These are phyloP conservation scores for Coprinopsis cinerea DNA, from an alignment of 768 basidiomycete species.

Conservation along the genomic window DNA sequence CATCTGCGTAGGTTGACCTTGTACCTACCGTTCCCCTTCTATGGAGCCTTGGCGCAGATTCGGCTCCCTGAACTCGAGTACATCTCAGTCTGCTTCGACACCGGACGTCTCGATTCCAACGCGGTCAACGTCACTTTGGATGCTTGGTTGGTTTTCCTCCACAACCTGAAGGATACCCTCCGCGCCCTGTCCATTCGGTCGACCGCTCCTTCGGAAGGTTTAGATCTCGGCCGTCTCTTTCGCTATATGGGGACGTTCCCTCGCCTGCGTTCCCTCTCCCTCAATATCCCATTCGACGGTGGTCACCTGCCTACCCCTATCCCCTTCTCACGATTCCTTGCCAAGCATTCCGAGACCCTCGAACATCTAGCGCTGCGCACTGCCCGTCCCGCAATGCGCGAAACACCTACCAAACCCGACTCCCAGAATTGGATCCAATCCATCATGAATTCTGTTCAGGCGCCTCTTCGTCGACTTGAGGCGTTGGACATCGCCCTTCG, in stretches of 20 bases:
- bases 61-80: slow-evolving; percentile 28
- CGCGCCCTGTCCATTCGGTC: slow-evolving; percentile 31
- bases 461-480: slow-evolving; percentile 27
- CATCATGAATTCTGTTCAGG: slow-evolving; percentile 24
- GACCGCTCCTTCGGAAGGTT: slow-evolving; percentile 28
- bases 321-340: slow-evolving; percentile 29
- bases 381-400: slow-evolving; percentile 20
- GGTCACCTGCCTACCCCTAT: slow-evolving; percentile 30
- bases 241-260: slow-evolving; percentile 31
- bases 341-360: slow-evolving; percentile 28
- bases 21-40: slow-evolving; percentile 32
- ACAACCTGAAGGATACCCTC: slow-evolving; percentile 35
- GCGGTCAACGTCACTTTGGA: slow-evolving; percentile 33
- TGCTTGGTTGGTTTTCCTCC: slow-evolving; percentile 34
- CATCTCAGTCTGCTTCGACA: slow-evolving; percentile 31
- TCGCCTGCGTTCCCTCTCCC: slow-evolving; percentile 28
- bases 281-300: slow-evolving; percentile 43
- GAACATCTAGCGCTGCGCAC: slow-evolving; percentile 31
- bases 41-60: slow-evolving; percentile 27
- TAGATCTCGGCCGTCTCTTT: slow-evolving; percentile 36
- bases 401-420: slow-evolving; percentile 19
- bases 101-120: slow-evolving; percentile 19
- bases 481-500: slow-evolving; percentile 31
- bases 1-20: slow-evolving; percentile 30
- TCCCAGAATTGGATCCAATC: slow-evolving; percentile 38